phyloP scores from a whole-genome alignment of 805 yeast genomes.

The Metschnikowia drakensbergensis region DNA sequence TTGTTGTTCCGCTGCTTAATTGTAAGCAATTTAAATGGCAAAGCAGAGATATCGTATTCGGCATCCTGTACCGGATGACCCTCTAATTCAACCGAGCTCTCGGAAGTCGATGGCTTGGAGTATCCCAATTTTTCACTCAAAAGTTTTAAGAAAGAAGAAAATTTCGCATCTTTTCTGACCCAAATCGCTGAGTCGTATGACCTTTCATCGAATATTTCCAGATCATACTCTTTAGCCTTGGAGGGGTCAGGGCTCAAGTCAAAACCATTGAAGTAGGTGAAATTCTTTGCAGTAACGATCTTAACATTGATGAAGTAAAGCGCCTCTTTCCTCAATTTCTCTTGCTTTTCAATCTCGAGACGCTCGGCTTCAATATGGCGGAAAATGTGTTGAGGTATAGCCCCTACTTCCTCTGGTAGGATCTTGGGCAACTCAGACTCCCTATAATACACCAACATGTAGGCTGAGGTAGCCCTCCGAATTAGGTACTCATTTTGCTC shows the following conservation, averaged over 20 bases:
- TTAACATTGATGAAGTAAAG: slow-evolving; percentile 45
- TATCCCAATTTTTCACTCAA: slow-evolving; percentile 45
- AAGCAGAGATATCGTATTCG: slow-evolving; percentile 6
- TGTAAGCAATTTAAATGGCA: slow-evolving; percentile 56
- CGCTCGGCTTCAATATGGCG: slow-evolving; percentile 60
- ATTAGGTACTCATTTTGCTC: slow-evolving; percentile 61
- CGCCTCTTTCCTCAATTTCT: slow-evolving; percentile 63
- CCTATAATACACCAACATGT: slow-evolving; percentile 91
- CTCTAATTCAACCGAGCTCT: slow-evolving; percentile 13
- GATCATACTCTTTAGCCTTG: slow-evolving; percentile 41
- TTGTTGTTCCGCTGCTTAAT: slow-evolving; percentile 66
- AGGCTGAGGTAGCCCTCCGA: slow-evolving; percentile 88
- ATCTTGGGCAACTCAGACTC: slow-evolving; percentile 54
- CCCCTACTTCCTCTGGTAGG: slow-evolving; percentile 47
- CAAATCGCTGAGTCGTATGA: slow-evolving; percentile 49
- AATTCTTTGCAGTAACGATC: slow-evolving; percentile 51
- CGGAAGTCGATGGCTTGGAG: slow-evolving; percentile 13
- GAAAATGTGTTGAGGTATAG: slow-evolving; percentile 63
- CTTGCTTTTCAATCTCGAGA: slow-evolving; percentile 51
- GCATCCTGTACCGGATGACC: slow-evolving; percentile 6
- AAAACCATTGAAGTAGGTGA: slow-evolving; percentile 63
- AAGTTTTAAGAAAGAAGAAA: slow-evolving; percentile 47
- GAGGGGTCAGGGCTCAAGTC: slow-evolving; percentile 69
- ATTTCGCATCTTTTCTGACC: slow-evolving; percentile 53
- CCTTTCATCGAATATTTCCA: slow-evolving; percentile 44